Evolutionary conservation across 305 asterid species (phyloP), one percentile per base, ranked within the genome.

Genomic region (Galium porrigens): DNA sequence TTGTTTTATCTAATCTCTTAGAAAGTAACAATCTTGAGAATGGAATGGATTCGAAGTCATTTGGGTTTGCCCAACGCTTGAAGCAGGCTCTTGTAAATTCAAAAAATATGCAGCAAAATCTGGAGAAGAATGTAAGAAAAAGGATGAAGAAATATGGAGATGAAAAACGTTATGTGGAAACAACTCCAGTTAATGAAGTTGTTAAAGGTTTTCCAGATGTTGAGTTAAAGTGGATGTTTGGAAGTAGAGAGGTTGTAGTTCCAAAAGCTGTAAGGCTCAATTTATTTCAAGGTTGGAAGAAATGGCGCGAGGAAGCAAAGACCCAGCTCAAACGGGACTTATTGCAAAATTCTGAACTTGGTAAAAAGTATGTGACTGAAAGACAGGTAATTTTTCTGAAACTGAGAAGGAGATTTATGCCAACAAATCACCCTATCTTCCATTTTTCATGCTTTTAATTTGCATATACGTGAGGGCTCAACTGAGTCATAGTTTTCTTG

Each of bases 201-300:
- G 86, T 85, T 59, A 87, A 89, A 77, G 97, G 96, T 56, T 85
- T 77, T 78, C 96, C 96, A 27, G 97, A 86, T 68, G 76, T 83
- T 78, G 95, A 89, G 81, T 81, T 79, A 68, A 89, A 92, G 81
- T 89, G 97, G 99, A 80, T 83, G 86, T 89, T 89, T 80, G 97
- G 97, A 71, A 76, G 33, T 72, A 87, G 86, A 78, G 92, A 85
- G 76, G 86, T 87, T 63, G 77, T 80, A 49, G 74, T 78, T 68
- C 96, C 97, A 70, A 94, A 86, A 77, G 94, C 99, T 58, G 78
- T 72, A 61, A 76, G 83, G 62, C 69, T 76, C 68, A 81, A 74
- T 76, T 74, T 89, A 62, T 72, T 82, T 77, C 86, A 83, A 71
- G 95, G 94, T 65, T 94, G 99, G 99, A 89, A 81, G 81, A 84